Evolutionary conservation across 768 basidiomycete genomes (phyloP), one percentile per base, ranked within the genome.

Genomic region (Candolleomyces efflorescens): DNA sequence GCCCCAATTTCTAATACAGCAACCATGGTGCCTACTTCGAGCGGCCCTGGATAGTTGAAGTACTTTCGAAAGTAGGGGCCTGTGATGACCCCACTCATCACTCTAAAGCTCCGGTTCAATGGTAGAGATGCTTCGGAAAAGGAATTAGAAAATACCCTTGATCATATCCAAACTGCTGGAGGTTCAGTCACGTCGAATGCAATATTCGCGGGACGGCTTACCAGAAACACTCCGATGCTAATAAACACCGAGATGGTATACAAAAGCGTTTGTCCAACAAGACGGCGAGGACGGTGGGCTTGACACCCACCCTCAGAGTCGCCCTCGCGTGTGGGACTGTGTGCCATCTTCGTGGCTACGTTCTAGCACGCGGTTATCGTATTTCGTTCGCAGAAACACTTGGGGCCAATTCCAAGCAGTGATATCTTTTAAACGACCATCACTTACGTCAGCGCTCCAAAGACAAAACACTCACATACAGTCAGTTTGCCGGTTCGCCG

Each of bases 1-100:
- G 94, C 94, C 45, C 94, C 94, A 37, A 98, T 81, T 72, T 98
- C 94, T 36, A 96, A 75, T 5, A 95, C 87, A n/a, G 94, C 92
- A 41, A 97, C 94, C 89, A 98, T 94, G 18, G 91, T 92, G n/a
- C 93, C 94, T 22, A 94, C 71, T 65, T 89, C 82, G 51, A 89
- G 72, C 0, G 88, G 78, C 15, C 81, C 80, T 17, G 93, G 94
- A 18, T 85, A 80, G 59, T 90, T 75, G 77, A 98, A 95, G 73
- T 83, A 95, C 54, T 85, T 82, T 62, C 78, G 82, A 72, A 93
- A 92, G 70, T 92, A 81, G 20, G 88, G 88, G 0, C 89, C 89
- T 24, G 88, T 97, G 71, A 98, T 95, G 62, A 97, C 86, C 26
- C 94, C 94, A 62, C 87, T 89, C 87, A 92, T 92, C 69, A 92